These are phyloP conservation scores for Sarocladium brachiariae DNA, from an alignment of 2,329 filamentous ascomycete genomes.

Conservation along the genomic window DNA sequence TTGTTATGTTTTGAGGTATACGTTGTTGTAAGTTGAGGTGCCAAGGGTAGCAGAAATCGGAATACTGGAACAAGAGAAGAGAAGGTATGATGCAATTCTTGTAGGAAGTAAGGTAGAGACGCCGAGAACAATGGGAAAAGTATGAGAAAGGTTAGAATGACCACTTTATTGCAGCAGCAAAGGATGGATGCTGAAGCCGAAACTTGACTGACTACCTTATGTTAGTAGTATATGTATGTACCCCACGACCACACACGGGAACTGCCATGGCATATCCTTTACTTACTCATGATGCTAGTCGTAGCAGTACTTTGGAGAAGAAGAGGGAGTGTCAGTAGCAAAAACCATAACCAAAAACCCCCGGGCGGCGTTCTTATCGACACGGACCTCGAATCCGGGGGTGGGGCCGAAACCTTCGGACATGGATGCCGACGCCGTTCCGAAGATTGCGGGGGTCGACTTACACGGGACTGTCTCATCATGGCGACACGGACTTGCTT, in stretches of 20 bases:
- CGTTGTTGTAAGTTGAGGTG: neutral
- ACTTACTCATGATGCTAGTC: neutral
- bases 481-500: neutral
- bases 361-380: too few relatives aligned
- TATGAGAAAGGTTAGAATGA: neutral
- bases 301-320: neutral
- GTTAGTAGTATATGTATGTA: too few relatives aligned
- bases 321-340: neutral
- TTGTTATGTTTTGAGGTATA: neutral
- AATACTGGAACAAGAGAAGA: neutral
- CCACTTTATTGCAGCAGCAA: neutral
- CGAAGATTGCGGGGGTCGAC: neutral
- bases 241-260: neutral
- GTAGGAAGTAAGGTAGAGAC: too few relatives aligned
- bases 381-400: neutral
- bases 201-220: too few relatives aligned
- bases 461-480: neutral
- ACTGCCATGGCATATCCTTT: neutral
- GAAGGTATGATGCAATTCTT: too few relatives aligned
- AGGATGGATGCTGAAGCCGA: too few relatives aligned
- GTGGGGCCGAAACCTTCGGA: constrained; percentile 5
- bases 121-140: too few relatives aligned
- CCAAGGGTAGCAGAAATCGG: neutral
- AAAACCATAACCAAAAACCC: too few relatives aligned
- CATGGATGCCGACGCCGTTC: neutral